Evolutionary conservation across 192 early-diverging fungal genomes (phyloP).

Genomic region (Gonapodya sp.): DNA sequence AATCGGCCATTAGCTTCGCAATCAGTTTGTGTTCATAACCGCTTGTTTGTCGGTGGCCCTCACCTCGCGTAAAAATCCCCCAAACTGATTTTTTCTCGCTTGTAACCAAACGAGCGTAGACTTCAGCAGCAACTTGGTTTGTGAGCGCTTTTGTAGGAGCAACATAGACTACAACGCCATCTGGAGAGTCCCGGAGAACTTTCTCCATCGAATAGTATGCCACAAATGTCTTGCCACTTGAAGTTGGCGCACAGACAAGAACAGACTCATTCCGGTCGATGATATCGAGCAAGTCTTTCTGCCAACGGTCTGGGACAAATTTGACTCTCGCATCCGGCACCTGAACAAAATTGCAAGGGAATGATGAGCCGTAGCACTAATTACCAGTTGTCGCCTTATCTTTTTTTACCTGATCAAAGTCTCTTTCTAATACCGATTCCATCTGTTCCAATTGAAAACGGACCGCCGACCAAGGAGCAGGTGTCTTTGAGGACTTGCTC

Average conservation of each 20-base stretch:
- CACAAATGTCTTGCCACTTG: conserved; percentile 35
- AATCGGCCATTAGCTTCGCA: too few relatives aligned
- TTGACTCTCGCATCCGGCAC: conserved; percentile 13
- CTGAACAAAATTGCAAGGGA: conserved; percentile 15
- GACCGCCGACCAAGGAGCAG: not conserved
- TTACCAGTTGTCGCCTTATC: too few relatives aligned
- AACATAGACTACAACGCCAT: conserved; percentile 31
- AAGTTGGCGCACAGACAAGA: conserved; percentile 31
- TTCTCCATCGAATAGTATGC: conserved; percentile 40
- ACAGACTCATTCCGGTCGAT: conserved; percentile 30
- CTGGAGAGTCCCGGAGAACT: conserved; percentile 24
- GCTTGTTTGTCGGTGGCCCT: too few relatives aligned
- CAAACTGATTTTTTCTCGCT: conserved; percentile 20
- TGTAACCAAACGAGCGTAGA: conserved; percentile 32
- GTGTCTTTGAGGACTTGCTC: not conserved
- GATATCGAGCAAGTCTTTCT: conserved; percentile 24
- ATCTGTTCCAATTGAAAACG: not conserved
- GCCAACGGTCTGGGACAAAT: conserved; percentile 33
- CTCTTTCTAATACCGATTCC: not conserved
- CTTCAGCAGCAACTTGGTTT: conserved; percentile 34
- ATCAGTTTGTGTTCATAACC: too few relatives aligned
- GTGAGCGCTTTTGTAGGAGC: conserved; percentile 37
- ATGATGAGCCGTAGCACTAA: not conserved
- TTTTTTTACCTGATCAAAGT: not conserved
- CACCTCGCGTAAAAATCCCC: conserved; percentile 27